phyloP scores from a whole-genome alignment of 345 rosid species.

The Eucalyptus decipiens region DNA sequence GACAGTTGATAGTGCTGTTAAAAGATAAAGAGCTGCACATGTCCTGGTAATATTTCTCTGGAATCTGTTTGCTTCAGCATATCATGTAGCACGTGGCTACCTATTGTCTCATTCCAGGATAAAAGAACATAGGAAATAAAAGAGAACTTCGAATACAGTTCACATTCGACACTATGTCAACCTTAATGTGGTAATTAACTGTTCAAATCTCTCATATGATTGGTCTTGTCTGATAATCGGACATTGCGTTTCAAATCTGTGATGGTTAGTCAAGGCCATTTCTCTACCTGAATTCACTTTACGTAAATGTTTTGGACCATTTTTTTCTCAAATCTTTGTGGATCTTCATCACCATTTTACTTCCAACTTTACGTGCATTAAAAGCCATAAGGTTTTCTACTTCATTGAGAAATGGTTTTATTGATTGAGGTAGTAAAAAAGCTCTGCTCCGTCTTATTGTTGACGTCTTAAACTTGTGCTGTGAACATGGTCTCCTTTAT shows the following conservation, averaged over 20 bases:
- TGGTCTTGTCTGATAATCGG: neutral
- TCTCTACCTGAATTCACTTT: neutral
- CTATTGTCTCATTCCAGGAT: neutral
- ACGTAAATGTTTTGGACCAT: neutral
- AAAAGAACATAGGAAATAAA: neutral
- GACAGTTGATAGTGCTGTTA: conserved; percentile 7
- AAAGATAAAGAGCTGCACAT: neutral
- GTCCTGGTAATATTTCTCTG: neutral
- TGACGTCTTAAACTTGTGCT: neutral
- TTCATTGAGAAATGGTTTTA: neutral
- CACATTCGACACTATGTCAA: neutral
- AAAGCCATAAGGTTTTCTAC: neutral
- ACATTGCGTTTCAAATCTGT: neutral
- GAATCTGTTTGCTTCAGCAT: neutral
- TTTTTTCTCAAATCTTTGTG: neutral
- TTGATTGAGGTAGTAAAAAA: neutral
- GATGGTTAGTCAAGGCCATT: neutral
- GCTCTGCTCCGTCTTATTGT: neutral
- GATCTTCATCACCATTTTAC: neutral
- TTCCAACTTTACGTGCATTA: neutral
- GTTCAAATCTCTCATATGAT: neutral
- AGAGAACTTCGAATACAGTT: neutral
- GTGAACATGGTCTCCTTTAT: neutral
- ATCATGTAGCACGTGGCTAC: neutral
- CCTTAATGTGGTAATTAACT: neutral